Base-by-base conservation (phyloP, 2,329 filamentous ascomycete genomes). In the Penicillium vulpinum region DNA sequence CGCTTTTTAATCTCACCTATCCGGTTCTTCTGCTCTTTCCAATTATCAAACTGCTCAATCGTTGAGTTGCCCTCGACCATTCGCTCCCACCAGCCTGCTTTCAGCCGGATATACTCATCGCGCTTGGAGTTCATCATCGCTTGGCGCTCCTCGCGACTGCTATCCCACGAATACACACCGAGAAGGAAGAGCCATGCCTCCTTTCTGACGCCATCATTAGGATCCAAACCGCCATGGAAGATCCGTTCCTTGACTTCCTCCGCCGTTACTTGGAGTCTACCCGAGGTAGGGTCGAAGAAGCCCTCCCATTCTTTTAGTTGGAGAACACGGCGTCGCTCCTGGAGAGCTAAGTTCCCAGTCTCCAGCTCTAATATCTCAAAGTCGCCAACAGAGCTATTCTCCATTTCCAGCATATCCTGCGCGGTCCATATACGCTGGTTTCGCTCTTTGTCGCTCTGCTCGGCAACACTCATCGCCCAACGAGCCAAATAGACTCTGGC, bases 391-490 rank as follows among this genome's bases (percentile, higher is more conserved):
- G 92, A 91, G 29, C 91, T 97, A 63, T 97, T 89, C 72, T 99
- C 95, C 72, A 95, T 89, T 67, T 96, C 92, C 67, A 97, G 81
- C 4, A 97, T 89, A 75, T 99, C 94, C 62, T 87, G 88, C 0
- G 91, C 93, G 0, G 92, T 97, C 90, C 92, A 99, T 69, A 96
- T 92, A 45, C 92, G 83, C 73, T 92, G 89, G 50, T 87, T 90
- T 24, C 88, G 82, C 67, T 99, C 94, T 38, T 87, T 83, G 70
- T 99, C 94, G 67, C 92, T 93, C 77, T 99, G 94, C 73, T 99
- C 95, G 0, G 94, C 92, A 62, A 99, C 96, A 8, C 92, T 92
- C 94, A 99, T 97, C 2, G 94, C 94, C 94, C 94, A 99, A 61
- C 94, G 84, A 22, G 94, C 94, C 38, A 99, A 82, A 70, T 99